A percentile compares a stretch with the other conserved stretches of the same genome.
phyloP scores from a whole-genome alignment of 176 grass and related monocot genomes.

The Zoysia japonica region DNA sequence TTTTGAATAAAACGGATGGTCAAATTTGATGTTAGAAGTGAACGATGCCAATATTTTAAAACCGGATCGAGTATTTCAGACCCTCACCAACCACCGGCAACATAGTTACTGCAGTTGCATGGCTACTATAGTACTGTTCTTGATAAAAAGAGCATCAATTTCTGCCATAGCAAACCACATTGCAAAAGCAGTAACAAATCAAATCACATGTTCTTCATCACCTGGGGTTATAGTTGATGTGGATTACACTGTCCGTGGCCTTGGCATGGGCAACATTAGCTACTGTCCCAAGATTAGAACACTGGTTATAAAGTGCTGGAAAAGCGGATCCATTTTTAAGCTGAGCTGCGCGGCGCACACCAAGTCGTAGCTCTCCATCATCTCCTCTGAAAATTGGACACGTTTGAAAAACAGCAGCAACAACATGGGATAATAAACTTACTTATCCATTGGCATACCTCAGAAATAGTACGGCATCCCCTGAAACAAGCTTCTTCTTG shows the following conservation, averaged over 20 bases:
- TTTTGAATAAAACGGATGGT: too few species aligned
- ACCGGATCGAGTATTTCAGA: background rate
- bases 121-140: background rate
- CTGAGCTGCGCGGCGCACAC: slow-evolving; percentile 73
- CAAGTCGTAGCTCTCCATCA: slow-evolving; percentile 82
- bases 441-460: slow-evolving; percentile 47
- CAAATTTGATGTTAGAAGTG: too few species aligned
- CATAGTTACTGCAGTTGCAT: background rate
- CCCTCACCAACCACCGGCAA: background rate
- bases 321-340: slow-evolving; percentile 57
- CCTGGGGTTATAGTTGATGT: slow-evolving; percentile 94
- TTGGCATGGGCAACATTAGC: slow-evolving; percentile 64
- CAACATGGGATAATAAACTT: background rate
- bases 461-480: slow-evolving; percentile 85
- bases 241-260: slow-evolving; percentile 64
- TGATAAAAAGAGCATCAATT: too few species aligned
- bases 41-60: too few species aligned
- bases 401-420: background rate
- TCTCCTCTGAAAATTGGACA: slow-evolving; percentile 59
- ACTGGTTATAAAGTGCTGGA: slow-evolving; percentile 54
- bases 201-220: slow-evolving; percentile 2
- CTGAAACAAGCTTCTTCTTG: slow-evolving; percentile 92
- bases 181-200: background rate
- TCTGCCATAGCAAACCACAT: background rate
- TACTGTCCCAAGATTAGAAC: slow-evolving; percentile 55